phyloP scores from a whole-genome alignment of 176 grass and related monocot species.

The Themeda triandra region DNA sequence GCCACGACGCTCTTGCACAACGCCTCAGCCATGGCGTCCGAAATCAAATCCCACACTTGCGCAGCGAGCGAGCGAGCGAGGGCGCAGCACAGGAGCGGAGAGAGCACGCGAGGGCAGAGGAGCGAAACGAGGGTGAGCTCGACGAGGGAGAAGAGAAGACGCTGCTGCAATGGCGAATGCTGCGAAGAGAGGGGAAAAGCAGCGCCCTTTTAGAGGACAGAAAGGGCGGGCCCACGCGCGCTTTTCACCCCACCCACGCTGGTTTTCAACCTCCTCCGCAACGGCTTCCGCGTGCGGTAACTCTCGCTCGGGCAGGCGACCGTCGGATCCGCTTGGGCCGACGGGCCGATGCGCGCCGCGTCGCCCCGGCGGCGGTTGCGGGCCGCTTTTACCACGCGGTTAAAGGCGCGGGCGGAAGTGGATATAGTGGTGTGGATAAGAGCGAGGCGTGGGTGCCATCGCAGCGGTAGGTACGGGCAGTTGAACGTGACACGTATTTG shows the following conservation, averaged over 20 bases:
- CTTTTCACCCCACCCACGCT: background rate
- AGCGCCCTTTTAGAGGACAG: constrained; percentile 9
- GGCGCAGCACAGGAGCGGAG: background rate
- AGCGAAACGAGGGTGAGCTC: background rate
- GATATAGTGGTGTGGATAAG: constrained; percentile 50
- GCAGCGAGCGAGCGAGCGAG: background rate
- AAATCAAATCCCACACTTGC: background rate
- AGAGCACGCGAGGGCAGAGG: background rate
- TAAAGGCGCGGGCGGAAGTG: background rate
- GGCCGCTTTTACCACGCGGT: background rate
- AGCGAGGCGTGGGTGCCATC: background rate
- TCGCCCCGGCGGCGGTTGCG: background rate
- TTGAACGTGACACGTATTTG: constrained; percentile 19
- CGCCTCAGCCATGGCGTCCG: constrained; percentile 37
- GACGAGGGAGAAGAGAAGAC: background rate
- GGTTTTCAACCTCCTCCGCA: background rate
- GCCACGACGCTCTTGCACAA: constrained; percentile 31
- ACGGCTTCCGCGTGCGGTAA: constrained; percentile 25
- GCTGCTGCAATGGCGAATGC: constrained; percentile 9
- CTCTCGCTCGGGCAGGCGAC: fast-evolving
- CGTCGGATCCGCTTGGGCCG: background rate
- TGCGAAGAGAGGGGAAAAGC: background rate
- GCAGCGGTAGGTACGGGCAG: background rate
- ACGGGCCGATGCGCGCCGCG: background rate
- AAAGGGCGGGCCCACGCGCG: background rate